Evolutionary conservation across 2,329 filamentous ascomycete genomes (phyloP).

Genomic region (Penicillium olsonii): DNA sequence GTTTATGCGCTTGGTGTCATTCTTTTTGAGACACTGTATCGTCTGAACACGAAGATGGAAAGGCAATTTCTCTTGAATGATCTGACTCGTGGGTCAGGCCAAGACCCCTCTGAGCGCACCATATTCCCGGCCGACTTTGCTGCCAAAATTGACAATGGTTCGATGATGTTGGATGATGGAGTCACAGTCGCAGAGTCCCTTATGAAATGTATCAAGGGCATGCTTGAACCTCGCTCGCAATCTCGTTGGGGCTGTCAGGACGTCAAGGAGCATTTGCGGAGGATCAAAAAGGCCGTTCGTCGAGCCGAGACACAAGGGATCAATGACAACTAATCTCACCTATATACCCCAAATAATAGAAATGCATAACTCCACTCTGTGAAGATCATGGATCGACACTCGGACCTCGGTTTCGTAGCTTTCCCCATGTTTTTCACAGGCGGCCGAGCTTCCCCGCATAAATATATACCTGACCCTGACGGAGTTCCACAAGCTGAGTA

Average conservation of each 20-base stretch:
- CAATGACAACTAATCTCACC: background rate
- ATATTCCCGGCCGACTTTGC: constrained; percentile 41
- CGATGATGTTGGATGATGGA: constrained; percentile 25
- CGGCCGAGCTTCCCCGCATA: constrained; percentile 17
- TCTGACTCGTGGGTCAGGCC: constrained; percentile 34
- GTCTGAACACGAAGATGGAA: constrained; percentile 55
- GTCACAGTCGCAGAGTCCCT: constrained; percentile 35
- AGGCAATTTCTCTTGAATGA: constrained; percentile 45
- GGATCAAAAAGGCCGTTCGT: constrained; percentile 26
- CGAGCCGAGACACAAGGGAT: constrained; percentile 8
- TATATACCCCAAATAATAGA: constrained; percentile 13
- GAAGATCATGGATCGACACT: constrained; percentile 7
- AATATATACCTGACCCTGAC: too few species aligned
- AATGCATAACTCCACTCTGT: constrained; percentile 15
- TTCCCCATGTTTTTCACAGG: constrained; percentile 15
- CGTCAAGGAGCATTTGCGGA: constrained; percentile 37
- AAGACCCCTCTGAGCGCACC: constrained; percentile 14
- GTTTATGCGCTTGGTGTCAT: constrained; percentile 65
- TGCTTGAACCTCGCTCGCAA: constrained; percentile 41
- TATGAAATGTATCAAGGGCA: constrained; percentile 41
- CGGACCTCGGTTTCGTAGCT: constrained; percentile 20
- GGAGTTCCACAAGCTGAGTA: too few species aligned
- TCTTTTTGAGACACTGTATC: constrained; percentile 61
- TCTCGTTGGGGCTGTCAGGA: constrained; percentile 41
- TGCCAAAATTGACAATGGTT: constrained; percentile 38